phyloP scores from a whole-genome alignment of 1,284 basidiomycete species.

The Cryptococcus sp. region DNA sequence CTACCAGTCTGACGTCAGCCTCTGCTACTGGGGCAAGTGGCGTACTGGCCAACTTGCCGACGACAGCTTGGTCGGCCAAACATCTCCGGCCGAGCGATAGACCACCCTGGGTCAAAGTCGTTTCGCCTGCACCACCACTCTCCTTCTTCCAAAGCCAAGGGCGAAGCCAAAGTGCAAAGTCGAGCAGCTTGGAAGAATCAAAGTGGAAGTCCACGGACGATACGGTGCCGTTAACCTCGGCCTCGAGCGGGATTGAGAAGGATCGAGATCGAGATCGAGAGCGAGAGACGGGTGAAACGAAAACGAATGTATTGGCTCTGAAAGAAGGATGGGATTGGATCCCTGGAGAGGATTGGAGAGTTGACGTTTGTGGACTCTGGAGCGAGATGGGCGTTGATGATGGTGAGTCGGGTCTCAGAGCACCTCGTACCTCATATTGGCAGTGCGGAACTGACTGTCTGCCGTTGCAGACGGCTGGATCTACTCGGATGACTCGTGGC shows the following conservation, averaged over 20 bases:
- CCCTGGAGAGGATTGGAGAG: slow-evolving; percentile 51
- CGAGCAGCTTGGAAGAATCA: slow-evolving; percentile 5
- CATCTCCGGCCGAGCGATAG: slow-evolving; percentile 44
- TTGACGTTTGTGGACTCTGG: slow-evolving; percentile 50
- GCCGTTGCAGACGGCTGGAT: slow-evolving; percentile 46
- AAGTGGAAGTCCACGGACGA: slow-evolving; percentile 31
- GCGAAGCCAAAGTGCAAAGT: too few species aligned
- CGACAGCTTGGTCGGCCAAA: slow-evolving; percentile 33
- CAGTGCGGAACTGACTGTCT: not conserved
- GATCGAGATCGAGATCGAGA: slow-evolving; percentile 2
- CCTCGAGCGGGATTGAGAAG: not conserved
- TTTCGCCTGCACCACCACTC: too few species aligned
- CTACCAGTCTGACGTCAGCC: slow-evolving; percentile 3
- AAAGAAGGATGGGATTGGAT: slow-evolving; percentile 48
- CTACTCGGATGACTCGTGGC: slow-evolving; percentile 53
- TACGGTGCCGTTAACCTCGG: not conserved
- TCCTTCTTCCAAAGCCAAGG: too few species aligned
- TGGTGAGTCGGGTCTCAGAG: slow-evolving; percentile 28
- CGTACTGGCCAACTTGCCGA: slow-evolving; percentile 11
- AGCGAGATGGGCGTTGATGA: slow-evolving; percentile 41
- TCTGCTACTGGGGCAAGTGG: not conserved
- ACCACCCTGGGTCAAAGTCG: slow-evolving; percentile 46
- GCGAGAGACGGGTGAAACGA: slow-evolving; percentile 19
- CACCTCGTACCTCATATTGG: not conserved
- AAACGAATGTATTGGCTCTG: slow-evolving; percentile 38